A percentile compares a stretch with the other conserved stretches of the same genome.
Conservation (phyloP, 768 basidiomycete genomes). For the Lactarius indigo region DNA sequence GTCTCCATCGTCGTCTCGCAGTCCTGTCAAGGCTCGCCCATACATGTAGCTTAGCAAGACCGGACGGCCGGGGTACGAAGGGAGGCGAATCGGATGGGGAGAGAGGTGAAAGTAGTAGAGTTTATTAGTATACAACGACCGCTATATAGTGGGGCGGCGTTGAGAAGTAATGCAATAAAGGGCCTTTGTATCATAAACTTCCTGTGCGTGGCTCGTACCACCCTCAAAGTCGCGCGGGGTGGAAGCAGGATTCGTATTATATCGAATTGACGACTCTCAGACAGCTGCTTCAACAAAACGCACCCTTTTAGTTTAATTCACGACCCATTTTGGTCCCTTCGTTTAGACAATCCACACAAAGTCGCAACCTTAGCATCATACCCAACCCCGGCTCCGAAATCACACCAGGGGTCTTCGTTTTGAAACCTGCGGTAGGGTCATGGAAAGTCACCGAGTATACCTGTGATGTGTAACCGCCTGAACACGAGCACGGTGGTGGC, state of each 20-base stretch:
- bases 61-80: neutral
- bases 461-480: too few relatives aligned
- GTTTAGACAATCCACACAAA: neutral
- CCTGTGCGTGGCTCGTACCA: neutral
- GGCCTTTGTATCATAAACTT: slow-evolving; percentile 23
- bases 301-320: neutral
- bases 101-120: slow-evolving; percentile 20
- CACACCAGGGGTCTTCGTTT: neutral
- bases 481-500: too few relatives aligned
- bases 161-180: slow-evolving; percentile 28
- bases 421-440: too few relatives aligned
- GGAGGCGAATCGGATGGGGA: neutral
- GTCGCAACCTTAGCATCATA: neutral
- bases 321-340: neutral
- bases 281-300: neutral
- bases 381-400: neutral
- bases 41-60: slow-evolving; percentile 3
- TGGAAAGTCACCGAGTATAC: too few relatives aligned
- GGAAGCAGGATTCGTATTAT: neutral
- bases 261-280: neutral
- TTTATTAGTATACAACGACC: slow-evolving; percentile 20
- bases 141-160: slow-evolving; percentile 23
- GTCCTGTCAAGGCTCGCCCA: slow-evolving; percentile 4
- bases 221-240: too few relatives aligned
- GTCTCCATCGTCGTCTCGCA: neutral